These are phyloP conservation scores for Tulasnella sp. DNA, from an alignment of 768 basidiomycete species.

Conservation along the genomic window DNA sequence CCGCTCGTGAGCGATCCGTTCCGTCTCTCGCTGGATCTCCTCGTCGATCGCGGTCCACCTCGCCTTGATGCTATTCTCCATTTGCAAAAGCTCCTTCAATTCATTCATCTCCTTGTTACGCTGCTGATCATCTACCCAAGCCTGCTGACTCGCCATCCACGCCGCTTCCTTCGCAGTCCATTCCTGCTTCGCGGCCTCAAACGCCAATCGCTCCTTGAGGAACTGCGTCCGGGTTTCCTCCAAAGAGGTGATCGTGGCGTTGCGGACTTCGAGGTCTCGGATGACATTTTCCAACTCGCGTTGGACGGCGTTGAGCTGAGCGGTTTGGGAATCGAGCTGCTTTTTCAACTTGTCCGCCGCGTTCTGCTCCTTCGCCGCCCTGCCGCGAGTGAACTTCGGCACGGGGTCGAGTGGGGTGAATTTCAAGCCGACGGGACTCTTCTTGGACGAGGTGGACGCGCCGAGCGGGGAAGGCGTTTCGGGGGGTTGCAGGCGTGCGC, in stretches of 20 bases:
- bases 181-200: neutral
- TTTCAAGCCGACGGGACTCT: neutral
- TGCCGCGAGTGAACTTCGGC: neutral
- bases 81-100: neutral
- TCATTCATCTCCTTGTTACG: neutral
- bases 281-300: neutral
- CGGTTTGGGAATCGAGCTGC: neutral
- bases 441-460: neutral
- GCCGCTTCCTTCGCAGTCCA: neutral
- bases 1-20: neutral
- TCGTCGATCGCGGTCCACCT: neutral
- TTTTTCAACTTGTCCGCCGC: neutral
- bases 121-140: neutral
- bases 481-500: neutral
- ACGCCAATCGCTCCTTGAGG: neutral
- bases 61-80: neutral
- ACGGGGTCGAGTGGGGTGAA: neutral
- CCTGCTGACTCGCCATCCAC: neutral
- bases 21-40: neutral
- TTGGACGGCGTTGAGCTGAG: neutral
- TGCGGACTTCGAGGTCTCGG: neutral
- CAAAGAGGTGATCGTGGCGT: neutral
- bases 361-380: neutral
- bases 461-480: conserved; percentile 1
- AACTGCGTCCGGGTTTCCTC: neutral